These are phyloP conservation scores for Globisporangium iwayamae DNA, from an alignment of 352 stramenopile species.

Conservation along the genomic window DNA sequence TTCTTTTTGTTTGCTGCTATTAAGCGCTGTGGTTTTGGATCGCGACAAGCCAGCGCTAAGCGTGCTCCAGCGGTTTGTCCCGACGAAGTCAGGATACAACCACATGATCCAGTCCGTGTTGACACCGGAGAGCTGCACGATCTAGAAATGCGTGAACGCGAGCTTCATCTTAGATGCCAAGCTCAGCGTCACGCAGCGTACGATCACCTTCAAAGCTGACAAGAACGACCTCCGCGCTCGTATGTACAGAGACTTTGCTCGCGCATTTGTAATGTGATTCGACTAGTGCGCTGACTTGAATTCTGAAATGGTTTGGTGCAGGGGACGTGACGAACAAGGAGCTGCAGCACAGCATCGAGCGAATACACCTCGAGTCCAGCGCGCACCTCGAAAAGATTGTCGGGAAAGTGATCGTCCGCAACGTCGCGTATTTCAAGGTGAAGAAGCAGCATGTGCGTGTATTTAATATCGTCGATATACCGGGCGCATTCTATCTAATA, in stretches of 20 bases:
- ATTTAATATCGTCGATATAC: too few relatives aligned
- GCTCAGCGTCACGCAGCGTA: conserved; percentile 35
- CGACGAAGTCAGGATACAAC: conserved; percentile 69
- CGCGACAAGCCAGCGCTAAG: conserved; percentile 53
- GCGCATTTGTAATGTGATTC: too few relatives aligned
- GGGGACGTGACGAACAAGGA: conserved; percentile 53
- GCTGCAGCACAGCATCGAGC: conserved; percentile 39
- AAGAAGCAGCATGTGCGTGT: background rate
- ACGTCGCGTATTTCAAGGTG: conserved; percentile 73
- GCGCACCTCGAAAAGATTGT: conserved; percentile 54
- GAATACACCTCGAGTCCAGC: conserved; percentile 55
- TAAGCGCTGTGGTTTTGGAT: conserved; percentile 28
- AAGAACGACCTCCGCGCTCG: conserved; percentile 41
- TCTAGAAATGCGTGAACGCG: conserved; percentile 66
- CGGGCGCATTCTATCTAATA: too few relatives aligned
- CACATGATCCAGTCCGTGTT: conserved; percentile 63
- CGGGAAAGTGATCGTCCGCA: conserved; percentile 48
- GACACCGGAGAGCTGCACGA: conserved; percentile 46
- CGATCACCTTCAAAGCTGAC: conserved; percentile 55
- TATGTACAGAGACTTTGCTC: conserved; percentile 17
- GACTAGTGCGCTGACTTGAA: too few relatives aligned
- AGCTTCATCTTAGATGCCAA: conserved; percentile 40
- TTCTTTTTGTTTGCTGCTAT: background rate
- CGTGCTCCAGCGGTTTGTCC: conserved; percentile 65
- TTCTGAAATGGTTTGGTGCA: too few relatives aligned